These are phyloP conservation scores for Vanderwaltozyma polyspora DNA, from an alignment of 805 yeast genomes.

Conservation along the genomic window DNA sequence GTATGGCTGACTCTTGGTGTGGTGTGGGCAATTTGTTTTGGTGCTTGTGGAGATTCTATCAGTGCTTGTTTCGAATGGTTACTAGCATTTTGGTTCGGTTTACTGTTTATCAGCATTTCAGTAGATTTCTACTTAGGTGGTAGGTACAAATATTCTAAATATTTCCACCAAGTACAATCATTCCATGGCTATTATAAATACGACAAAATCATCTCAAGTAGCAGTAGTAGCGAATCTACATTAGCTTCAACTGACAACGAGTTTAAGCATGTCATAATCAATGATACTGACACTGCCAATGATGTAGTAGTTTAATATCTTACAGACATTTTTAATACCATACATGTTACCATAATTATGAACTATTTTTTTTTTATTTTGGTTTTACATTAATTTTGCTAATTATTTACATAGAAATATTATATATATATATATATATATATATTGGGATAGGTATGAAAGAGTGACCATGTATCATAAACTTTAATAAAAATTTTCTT, in stretches of 20 bases:
- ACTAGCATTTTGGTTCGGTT: conserved; percentile 74
- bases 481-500: too few species aligned
- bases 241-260: not conserved
- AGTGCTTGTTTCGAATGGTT: conserved; percentile 77
- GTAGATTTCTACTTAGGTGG: conserved; percentile 64
- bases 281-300: not conserved
- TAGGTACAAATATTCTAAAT: conserved; percentile 21
- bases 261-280: not conserved
- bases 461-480: too few species aligned
- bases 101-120: conserved; percentile 49
- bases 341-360: too few species aligned
- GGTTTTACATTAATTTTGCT: too few species aligned
- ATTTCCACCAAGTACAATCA: conserved; percentile 21
- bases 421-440: too few species aligned
- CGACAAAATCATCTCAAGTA: conserved; percentile 4
- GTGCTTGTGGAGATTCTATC: conserved; percentile 35
- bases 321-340: not conserved
- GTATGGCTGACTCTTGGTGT: conserved; percentile 60
- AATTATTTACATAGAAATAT: too few species aligned
- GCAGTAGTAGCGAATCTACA: not conserved
- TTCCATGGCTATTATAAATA: conserved; percentile 22
- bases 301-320: not conserved
- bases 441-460: too few species aligned
- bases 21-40: conserved; percentile 59
- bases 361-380: too few species aligned